These are phyloP conservation scores for Penicillium robsamsonii DNA, from an alignment of 495 filamentous ascomycete genomes.

Conservation along the genomic window DNA sequence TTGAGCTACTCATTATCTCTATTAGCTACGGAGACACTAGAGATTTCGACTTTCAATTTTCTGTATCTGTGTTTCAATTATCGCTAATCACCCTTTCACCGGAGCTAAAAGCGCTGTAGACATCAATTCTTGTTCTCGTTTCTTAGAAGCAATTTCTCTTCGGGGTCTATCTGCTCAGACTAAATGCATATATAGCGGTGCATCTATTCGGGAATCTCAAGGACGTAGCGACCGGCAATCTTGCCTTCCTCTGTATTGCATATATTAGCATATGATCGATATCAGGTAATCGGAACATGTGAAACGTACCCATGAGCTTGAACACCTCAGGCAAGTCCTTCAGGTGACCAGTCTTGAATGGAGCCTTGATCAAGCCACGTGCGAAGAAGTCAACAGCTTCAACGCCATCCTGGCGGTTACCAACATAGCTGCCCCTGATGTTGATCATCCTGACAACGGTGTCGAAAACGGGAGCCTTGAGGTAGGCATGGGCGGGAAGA, in stretches of 20 bases:
- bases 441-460: conserved; percentile 82
- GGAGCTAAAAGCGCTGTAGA: neutral
- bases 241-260: conserved; percentile 54
- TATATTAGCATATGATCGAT: conserved; percentile 12
- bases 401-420: conserved; percentile 76
- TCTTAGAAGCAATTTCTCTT: neutral
- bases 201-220: conserved; percentile 61
- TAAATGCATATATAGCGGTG: neutral
- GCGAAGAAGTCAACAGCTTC: conserved; percentile 87
- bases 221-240: conserved; percentile 86
- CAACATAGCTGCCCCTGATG: conserved; percentile 90
- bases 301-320: conserved; percentile 58
- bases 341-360: conserved; percentile 77
- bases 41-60: neutral
- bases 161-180: neutral
- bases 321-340: conserved; percentile 74
- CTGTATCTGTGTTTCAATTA: neutral
- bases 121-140: neutral
- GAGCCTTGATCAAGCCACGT: conserved; percentile 76
- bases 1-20: too few species aligned
- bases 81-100: neutral
- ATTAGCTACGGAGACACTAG: neutral
- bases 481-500: conserved; percentile 70
- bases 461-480: conserved; percentile 79
- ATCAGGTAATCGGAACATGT: neutral